Evolutionary conservation across 2,329 filamentous ascomycete genomes (phyloP).

Genomic region (Xylaria sp.): DNA sequence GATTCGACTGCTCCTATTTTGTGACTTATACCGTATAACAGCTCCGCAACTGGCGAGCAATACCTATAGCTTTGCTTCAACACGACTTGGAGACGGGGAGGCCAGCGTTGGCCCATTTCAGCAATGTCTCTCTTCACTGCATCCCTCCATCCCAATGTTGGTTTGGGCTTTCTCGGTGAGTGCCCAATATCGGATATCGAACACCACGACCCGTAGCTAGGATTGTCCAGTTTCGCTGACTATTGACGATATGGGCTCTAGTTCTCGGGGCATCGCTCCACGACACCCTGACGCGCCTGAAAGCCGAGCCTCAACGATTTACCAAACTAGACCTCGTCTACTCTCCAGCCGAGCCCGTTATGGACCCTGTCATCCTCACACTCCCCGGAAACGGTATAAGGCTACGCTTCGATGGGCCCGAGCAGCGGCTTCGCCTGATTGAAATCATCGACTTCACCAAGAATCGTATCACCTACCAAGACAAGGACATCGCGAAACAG

Average conservation of each 20-base stretch:
- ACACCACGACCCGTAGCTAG: neutral
- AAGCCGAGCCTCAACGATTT: constrained; percentile 81
- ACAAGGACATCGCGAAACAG: constrained; percentile 70
- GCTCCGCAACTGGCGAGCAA: neutral
- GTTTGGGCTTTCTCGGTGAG: constrained; percentile 38
- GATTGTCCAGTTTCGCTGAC: neutral
- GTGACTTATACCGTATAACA: neutral
- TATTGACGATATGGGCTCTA: constrained; percentile 41
- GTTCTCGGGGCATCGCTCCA: constrained; percentile 90
- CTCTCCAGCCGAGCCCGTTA: constrained; percentile 73
- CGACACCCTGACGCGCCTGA: constrained; percentile 83
- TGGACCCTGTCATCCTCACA: constrained; percentile 72
- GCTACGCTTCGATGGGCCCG: constrained; percentile 88
- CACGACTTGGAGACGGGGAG: neutral
- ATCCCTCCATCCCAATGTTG: constrained; percentile 36
- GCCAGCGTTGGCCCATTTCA: constrained; percentile 1
- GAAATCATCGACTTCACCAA: constrained; percentile 91
- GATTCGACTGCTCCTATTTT: neutral
- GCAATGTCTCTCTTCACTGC: constrained; percentile 39
- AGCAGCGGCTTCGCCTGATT: constrained; percentile 87
- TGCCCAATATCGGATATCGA: neutral
- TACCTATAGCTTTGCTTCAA: neutral
- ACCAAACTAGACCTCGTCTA: constrained; percentile 83
- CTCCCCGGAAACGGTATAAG: constrained; percentile 87
- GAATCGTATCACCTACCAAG: constrained; percentile 73